Evolutionary conservation across 163 green algal genomes (phyloP).

Genomic region (Dunaliella salina): DNA sequence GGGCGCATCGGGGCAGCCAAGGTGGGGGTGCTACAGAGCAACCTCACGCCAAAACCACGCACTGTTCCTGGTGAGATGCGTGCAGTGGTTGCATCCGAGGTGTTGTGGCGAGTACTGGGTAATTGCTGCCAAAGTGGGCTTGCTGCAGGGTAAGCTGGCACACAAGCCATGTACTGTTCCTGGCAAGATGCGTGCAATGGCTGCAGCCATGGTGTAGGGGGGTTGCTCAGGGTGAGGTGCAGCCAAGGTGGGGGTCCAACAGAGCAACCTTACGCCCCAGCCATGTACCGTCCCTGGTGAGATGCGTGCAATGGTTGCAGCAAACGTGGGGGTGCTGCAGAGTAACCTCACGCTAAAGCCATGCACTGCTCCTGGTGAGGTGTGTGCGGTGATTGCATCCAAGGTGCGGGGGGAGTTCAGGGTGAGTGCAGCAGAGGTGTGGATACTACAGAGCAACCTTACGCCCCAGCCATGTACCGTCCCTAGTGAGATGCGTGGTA

Average conservation of each 20-base stretch:
- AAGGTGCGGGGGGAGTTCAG: too few species aligned
- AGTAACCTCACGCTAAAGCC: constrained; percentile 18
- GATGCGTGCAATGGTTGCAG: too few species aligned
- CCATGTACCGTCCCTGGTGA: not conserved
- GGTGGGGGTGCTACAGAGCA: constrained; percentile 6
- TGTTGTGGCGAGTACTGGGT: too few species aligned
- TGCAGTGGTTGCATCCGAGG: too few species aligned
- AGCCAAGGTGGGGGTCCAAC: not conserved
- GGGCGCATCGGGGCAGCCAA: not conserved
- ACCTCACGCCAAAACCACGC: constrained; percentile 14
- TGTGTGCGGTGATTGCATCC: too few species aligned
- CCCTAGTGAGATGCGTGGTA: not conserved
- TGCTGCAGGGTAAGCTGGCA: constrained; percentile 12
- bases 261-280: constrained; percentile 19
- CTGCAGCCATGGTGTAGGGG: too few species aligned
- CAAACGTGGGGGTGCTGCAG: not conserved
- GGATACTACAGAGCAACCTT: constrained; percentile 9
- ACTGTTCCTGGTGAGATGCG: not conserved
- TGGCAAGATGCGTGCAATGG: not conserved
- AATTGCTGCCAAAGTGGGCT: not conserved
- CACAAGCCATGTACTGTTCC: not conserved
- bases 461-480: constrained; percentile 2
- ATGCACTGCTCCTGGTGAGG: not conserved
- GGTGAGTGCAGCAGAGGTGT: not conserved
- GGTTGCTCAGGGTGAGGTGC: too few species aligned